A percentile compares a stretch with the other conserved stretches of the same genome.
Conservation (phyloP, 805 yeast genomes). For the Monosporozyma siamensis region DNA sequence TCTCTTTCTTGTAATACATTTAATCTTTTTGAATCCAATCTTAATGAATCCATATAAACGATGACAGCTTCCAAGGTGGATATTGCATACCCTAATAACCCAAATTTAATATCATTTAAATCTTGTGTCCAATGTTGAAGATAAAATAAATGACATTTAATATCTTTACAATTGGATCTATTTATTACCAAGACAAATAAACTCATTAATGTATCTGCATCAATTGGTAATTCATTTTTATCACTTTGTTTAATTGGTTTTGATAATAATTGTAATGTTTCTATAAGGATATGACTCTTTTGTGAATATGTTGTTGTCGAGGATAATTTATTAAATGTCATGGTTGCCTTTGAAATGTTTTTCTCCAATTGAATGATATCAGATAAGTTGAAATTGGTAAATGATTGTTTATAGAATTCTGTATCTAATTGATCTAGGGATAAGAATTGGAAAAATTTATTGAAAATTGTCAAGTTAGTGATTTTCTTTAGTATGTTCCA, state of each 20-base stretch:
- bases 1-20: constrained; percentile 1
- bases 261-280: constrained; percentile 47
- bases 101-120: constrained; percentile 39
- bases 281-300: constrained; percentile 41
- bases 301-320: constrained; percentile 38
- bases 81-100: constrained; percentile 64
- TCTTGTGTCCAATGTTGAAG: constrained; percentile 43
- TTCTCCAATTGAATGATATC: constrained; percentile 31
- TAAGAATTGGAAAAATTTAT: constrained; percentile 9
- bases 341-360: constrained; percentile 43
- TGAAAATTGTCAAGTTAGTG: not conserved
- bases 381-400: constrained; percentile 22
- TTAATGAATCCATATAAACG: constrained; percentile 32
- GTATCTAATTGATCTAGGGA: constrained; percentile 39
- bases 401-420: constrained; percentile 33
- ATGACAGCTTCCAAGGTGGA: constrained; percentile 81
- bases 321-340: constrained; percentile 40
- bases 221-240: constrained; percentile 31
- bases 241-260: constrained; percentile 1
- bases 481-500: constrained; percentile 41
- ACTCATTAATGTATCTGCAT: constrained; percentile 76
- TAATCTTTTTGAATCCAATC: not conserved
- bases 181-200: constrained; percentile 62
- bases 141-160: constrained; percentile 58
- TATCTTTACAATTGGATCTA: constrained; percentile 46